Base-by-base conservation (phyloP, 257 asterid species). In the Nicotiana otophora region DNA sequence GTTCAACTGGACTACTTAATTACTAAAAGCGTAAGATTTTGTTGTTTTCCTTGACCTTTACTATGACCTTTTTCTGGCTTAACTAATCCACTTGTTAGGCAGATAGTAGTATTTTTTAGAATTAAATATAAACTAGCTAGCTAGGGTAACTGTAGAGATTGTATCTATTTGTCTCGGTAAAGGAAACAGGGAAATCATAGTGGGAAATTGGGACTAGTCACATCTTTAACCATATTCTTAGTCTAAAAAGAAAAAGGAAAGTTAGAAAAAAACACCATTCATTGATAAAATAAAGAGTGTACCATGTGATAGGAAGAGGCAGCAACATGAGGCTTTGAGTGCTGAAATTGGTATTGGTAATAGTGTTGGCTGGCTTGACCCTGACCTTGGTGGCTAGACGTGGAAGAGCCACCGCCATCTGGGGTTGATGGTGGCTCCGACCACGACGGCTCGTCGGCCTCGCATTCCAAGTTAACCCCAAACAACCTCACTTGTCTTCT, bases 401-500 rank as follows among this genome's bases (percentile, higher is more conserved):
- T 48, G 1, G 80, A 74, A 8, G 63, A 74, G 63, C 26, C 42
- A 48, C 63, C 42, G n/a, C 42, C 62, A 48, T 74, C 62, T 51
- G 62, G 42, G 7, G 90, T 84, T n/a, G 89, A 85, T 7, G 90
- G 83, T 19, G 87, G 54, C 82, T 82, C 85, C 23, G 91, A 80
- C 77, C 87, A 89, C 0, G 85, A 80, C 16, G 36, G 48, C 68
- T 86, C 92, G 4, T 91, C 92, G 0, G 89, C 84, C 30, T 91
- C 92, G 84, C 95, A 91, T 69, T 93, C 97, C 80, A 95, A 11
- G 88, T 95, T 95, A 61, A 95, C 99, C 28, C 99, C 99, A 62
- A 95, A 95, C 77, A 95, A 72, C 92, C 99, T 90, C 82, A 95
- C 80, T n/a, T 48, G 84, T 84, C 83, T 93, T 93, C 88, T 95